Base-by-base conservation (phyloP, 176 grass and related monocot species). In the Coix lacrymajobi region DNA sequence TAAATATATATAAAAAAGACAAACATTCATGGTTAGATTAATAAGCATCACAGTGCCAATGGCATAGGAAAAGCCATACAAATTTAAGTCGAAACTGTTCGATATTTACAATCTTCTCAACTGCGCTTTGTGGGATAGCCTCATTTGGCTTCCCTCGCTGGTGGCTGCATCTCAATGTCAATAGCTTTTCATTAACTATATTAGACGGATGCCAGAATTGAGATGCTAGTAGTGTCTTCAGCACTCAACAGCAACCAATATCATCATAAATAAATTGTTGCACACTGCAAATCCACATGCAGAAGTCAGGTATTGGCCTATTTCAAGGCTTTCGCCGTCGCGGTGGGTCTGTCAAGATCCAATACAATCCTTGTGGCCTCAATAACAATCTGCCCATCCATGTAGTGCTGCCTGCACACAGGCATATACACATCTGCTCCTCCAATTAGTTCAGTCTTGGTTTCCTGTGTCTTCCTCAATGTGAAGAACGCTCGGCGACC, bases 401-500 rank as follows among this genome's bases (percentile, higher is more conserved):
- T 54, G 65, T 95, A 98, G 75, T 98, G 91, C n/a, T 95, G 90
- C 58, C 92, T 87, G 68, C 92, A 95, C 15, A 98, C 96, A 32
- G 92, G 91, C 89, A 95, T 98, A 66, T 98, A 98, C 28, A 95
- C 91, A 85, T 95, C 92, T 16, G 92, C 90, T 26, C 96, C 92
- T 60, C 88, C 96, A 66, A 98, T 93, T 22, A 98, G 78, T 69
- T 98, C 96, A 0, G 92, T 98, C 77, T 86, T 83, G 39, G 87
- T 95, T 84, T 98, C 96, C 36, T 76, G 85, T 19, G 92, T 93
- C 87, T 98, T 98, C 83, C 96, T 91, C 85, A 93, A 30, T 28
- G 96, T 98, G 77, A 98, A 98, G 91, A 90, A 91, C 12, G 96
- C 96, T 11, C 82, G 84, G 17, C 76, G 61, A 45, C 79, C 79